Base-by-base conservation (phyloP, 106 monocot genomes). In the Platanthera guangdongensis region DNA sequence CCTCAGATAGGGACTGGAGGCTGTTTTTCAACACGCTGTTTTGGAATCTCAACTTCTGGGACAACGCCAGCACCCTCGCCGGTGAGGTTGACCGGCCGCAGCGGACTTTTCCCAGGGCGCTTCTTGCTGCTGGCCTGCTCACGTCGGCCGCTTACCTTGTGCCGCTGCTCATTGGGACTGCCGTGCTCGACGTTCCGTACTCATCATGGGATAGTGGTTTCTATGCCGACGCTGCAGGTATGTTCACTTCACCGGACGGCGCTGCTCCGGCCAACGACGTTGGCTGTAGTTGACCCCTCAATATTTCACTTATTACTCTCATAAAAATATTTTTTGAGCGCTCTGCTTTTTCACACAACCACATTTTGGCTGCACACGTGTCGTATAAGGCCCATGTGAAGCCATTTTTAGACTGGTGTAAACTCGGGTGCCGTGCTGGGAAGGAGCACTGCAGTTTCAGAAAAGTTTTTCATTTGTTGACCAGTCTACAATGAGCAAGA, bases 11-110 rank as follows among this genome's bases (percentile, higher is more conserved):
- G 79, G 85, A 95, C 28, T 92, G 90, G 95, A 85, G 87, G 55
- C 79, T 85, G 8, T 95, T 80, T 82, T 84, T 95, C 78, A 92
- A 95, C 75, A 88, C 85, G 1, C 63, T 95, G 63, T 92, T 95
- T 50, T 95, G 92, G 95, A 95, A 95, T 54, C 76, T 92, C 9
- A 92, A 92, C 52, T 92, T 86, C 52, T 92, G 92, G 90, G 92
- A 95, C 74, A 95, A 87, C 72, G 92, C 83, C 71, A 93, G 90
- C 84, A 88, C 92, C 57, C 52, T 95, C 74, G 95, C 95, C 0
- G 95, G 95, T 59, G 92, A 92, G 90, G 90, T 92, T 69, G 88
- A 88, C 45, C 16, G 75, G 63, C 92, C 92, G 32, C 85, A 83
- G 76, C 79, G 47, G 82, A 88, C 92, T 53, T 88, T 86, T 68